Evolutionary conservation across 2,329 filamentous ascomycete genomes (phyloP).

Genomic region (Phyllosticta citriasiana): DNA sequence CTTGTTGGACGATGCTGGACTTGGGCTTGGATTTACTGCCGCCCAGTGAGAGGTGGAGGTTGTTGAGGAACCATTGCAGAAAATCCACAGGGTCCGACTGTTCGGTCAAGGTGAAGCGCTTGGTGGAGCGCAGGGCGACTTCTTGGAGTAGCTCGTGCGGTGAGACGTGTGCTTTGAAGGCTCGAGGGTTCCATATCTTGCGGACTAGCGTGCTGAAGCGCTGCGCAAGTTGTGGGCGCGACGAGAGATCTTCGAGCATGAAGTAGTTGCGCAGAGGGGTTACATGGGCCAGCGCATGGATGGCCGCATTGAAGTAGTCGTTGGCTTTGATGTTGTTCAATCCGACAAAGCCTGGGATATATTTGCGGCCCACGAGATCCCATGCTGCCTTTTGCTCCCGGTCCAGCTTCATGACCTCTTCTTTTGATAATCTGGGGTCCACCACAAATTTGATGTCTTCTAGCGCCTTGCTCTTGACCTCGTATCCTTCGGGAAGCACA

Average conservation of each 20-base stretch:
- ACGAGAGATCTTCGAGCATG: conserved; percentile 71
- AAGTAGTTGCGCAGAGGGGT: conserved; percentile 83
- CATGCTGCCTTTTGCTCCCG: conserved; percentile 53
- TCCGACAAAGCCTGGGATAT: conserved; percentile 88
- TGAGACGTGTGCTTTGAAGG: conserved; percentile 94
- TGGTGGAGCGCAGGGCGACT: conserved; percentile 78
- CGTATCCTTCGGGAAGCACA: conserved; percentile 90
- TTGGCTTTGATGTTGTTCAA: conserved; percentile 99
- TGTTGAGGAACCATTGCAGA: conserved; percentile 94
- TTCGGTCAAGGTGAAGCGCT: conserved; percentile 79
- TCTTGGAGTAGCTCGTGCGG: conserved; percentile 96
- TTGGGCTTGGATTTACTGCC: conserved; percentile 80
- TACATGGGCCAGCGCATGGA: conserved; percentile 86
- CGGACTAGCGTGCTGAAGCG: conserved; percentile 82
- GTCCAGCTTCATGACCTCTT: conserved; percentile 74
- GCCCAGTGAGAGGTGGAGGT: conserved; percentile 82
- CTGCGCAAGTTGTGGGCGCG: conserved; percentile 70
- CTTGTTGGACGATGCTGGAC: conserved; percentile 77
- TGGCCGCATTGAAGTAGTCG: conserved; percentile 93
- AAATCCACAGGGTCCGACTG: conserved; percentile 97
- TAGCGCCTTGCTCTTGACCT: conserved; percentile 86
- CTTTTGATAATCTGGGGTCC: conserved; percentile 73
- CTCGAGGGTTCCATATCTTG: conserved; percentile 96
- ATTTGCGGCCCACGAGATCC: conserved; percentile 74
- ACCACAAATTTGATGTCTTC: conserved; percentile 98